A percentile compares a stretch with the other conserved stretches of the same genome.
Evolutionary conservation across 1,284 basidiomycete genomes (phyloP).

Genomic region (Trichosporon ovoides): DNA sequence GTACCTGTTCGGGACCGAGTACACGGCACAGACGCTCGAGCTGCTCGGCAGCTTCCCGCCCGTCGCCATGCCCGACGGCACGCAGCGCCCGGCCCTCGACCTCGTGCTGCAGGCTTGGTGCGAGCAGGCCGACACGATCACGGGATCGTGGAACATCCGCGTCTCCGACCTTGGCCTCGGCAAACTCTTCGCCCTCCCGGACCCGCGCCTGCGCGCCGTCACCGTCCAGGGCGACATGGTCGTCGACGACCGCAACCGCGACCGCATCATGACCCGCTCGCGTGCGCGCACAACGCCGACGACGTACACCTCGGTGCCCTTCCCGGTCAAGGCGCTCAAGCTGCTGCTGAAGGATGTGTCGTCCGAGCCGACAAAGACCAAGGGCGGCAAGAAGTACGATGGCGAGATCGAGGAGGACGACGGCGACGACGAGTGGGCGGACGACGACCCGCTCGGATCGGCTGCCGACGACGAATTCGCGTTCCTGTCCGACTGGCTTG

Average conservation of each 20-base stretch:
- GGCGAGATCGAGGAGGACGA: constrained; percentile 65
- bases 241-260: constrained; percentile 66
- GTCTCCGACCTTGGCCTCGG: constrained; percentile 74
- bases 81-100: constrained; percentile 56
- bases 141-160: constrained; percentile 85
- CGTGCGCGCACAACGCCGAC: constrained; percentile 75
- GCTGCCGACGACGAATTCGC: constrained; percentile 49
- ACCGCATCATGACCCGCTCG: constrained; percentile 93
- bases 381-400: constrained; percentile 53
- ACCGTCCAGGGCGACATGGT: constrained; percentile 90
- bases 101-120: constrained; percentile 84
- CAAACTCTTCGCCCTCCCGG: constrained; percentile 65
- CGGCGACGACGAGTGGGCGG: constrained; percentile 77
- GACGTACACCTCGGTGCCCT: constrained; percentile 76
- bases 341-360: constrained; percentile 77
- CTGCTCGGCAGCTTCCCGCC: constrained; percentile 61
- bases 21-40: constrained; percentile 67
- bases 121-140: constrained; percentile 87
- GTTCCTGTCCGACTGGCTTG: constrained; percentile 51
- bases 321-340: constrained; percentile 88
- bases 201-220: constrained; percentile 61
- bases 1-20: constrained; percentile 73
- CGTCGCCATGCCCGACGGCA: constrained; percentile 51
- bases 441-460: constrained; percentile 58
- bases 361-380: constrained; percentile 57